Percentiles rank a stretch among this genome's conserved stretches.
Conservation (phyloP, 768 basidiomycete species). For the Rhizopogon vesiculosus region DNA sequence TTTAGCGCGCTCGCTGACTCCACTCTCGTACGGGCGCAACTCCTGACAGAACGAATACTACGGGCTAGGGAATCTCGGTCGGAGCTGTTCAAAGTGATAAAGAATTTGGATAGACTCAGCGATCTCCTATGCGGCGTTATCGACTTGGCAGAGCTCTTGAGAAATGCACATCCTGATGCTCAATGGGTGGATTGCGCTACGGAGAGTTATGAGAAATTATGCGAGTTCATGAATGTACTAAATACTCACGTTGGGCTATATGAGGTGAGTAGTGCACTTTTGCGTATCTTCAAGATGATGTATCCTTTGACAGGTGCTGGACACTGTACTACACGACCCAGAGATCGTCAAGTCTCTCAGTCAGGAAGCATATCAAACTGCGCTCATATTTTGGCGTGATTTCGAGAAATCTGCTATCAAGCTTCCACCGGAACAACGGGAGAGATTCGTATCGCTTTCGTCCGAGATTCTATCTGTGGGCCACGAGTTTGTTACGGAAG, state of each 20-base stretch:
- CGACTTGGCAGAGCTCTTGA: slow-evolving; percentile 89
- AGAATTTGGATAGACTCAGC: slow-evolving; percentile 94
- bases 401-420: slow-evolving; percentile 97
- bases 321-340: slow-evolving; percentile 63
- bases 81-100: slow-evolving; percentile 84
- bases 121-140: slow-evolving; percentile 96
- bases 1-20: slow-evolving; percentile 72
- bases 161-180: slow-evolving; percentile 89
- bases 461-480: slow-evolving; percentile 87
- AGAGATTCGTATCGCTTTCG: slow-evolving; percentile 83
- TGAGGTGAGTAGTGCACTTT: slow-evolving; percentile 50
- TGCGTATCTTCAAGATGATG: neutral
- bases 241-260: slow-evolving; percentile 93
- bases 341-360: slow-evolving; percentile 61
- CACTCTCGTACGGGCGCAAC: slow-evolving; percentile 74
- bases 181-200: slow-evolving; percentile 83
- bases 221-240: slow-evolving; percentile 96
- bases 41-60: slow-evolving; percentile 81
- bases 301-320: slow-evolving; percentile 50
- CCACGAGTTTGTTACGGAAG: slow-evolving; percentile 75
- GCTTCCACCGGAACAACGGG: slow-evolving; percentile 70
- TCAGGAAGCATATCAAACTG: slow-evolving; percentile 79
- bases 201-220: slow-evolving; percentile 83
- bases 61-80: slow-evolving; percentile 63
- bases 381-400: slow-evolving; percentile 92